Percentiles rank a stretch among this genome's conserved stretches.
These are phyloP conservation scores for Paratinospora sagittata DNA, from an alignment of 164 flowering plant species.

Conservation along the genomic window DNA sequence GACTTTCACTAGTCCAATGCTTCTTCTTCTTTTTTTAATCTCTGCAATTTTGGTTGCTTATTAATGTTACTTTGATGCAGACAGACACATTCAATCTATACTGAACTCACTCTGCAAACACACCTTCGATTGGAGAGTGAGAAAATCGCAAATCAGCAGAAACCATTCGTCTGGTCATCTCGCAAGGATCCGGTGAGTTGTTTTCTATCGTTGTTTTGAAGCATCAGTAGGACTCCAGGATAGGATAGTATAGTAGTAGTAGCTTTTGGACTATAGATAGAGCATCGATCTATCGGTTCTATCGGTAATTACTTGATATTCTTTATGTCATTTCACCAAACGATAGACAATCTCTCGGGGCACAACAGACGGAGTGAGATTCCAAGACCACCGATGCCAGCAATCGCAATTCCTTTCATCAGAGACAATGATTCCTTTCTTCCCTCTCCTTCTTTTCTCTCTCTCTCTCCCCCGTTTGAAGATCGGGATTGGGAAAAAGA, in stretches of 20 bases:
- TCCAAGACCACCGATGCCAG: background rate
- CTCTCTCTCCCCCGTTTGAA: background rate
- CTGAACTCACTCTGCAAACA: background rate
- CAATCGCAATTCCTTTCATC: background rate
- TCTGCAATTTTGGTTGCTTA: background rate
- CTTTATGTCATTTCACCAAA: conserved; percentile 14
- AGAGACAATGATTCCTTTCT: conserved; percentile 3
- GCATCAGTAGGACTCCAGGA: background rate
- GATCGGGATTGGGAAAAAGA: background rate
- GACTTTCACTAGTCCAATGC: too few species aligned
- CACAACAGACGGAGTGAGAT: conserved; percentile 9
- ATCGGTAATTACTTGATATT: background rate
- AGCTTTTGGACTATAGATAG: background rate
- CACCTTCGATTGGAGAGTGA: background rate
- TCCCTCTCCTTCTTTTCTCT: background rate
- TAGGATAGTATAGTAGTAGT: too few species aligned
- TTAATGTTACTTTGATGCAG: conserved; percentile 3
- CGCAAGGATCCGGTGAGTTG: background rate
- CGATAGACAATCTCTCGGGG: background rate
- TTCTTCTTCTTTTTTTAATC: too few species aligned
- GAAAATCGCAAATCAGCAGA: background rate
- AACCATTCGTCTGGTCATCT: conserved; percentile 1
- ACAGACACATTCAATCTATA: background rate
- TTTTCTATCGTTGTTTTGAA: background rate
- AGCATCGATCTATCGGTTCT: too few species aligned